phyloP scores from a whole-genome alignment of 1,284 basidiomycete species.

The Athelia sp. region DNA sequence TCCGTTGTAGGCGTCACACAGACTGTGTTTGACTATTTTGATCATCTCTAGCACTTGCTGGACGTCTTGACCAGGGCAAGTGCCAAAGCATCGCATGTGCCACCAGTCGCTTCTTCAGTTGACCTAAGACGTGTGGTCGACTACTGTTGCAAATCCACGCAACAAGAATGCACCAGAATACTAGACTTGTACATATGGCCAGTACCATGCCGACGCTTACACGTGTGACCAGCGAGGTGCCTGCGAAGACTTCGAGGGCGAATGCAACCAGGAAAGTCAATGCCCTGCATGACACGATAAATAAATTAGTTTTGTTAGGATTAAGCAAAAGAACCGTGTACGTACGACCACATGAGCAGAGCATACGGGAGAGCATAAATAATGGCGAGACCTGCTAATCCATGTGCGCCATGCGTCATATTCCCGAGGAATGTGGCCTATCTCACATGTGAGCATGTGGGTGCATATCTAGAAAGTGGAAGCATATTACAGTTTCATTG shows the following conservation, averaged over 20 bases:
- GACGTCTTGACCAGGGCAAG: too few species aligned
- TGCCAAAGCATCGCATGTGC: too few species aligned
- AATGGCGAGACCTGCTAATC: slow-evolving; percentile 17
- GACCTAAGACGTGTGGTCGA: too few species aligned
- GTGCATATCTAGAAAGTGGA: neutral
- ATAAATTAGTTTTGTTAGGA: slow-evolving; percentile 1
- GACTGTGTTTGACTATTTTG: too few species aligned
- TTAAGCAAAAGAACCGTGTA: neutral
- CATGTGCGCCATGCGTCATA: slow-evolving; percentile 12
- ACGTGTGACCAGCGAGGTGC: neutral
- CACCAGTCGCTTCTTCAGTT: too few species aligned
- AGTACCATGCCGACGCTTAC: neutral
- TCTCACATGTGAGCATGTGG: neutral
- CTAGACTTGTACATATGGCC: neutral
- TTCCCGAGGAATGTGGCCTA: slow-evolving; percentile 14
- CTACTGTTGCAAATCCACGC: neutral
- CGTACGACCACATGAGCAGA: slow-evolving; percentile 21
- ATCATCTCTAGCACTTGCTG: too few species aligned
- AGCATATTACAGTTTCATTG: slow-evolving; percentile 27
- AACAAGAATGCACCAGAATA: neutral
- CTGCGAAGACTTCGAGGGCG: slow-evolving; percentile 18
- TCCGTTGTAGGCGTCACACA: too few species aligned
- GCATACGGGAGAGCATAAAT: slow-evolving; percentile 21
- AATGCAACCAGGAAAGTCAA: slow-evolving; percentile 23
- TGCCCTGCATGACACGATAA: slow-evolving; percentile 15